phyloP scores from a whole-genome alignment of 1,284 basidiomycete species.

The Austroboletus niveus region DNA sequence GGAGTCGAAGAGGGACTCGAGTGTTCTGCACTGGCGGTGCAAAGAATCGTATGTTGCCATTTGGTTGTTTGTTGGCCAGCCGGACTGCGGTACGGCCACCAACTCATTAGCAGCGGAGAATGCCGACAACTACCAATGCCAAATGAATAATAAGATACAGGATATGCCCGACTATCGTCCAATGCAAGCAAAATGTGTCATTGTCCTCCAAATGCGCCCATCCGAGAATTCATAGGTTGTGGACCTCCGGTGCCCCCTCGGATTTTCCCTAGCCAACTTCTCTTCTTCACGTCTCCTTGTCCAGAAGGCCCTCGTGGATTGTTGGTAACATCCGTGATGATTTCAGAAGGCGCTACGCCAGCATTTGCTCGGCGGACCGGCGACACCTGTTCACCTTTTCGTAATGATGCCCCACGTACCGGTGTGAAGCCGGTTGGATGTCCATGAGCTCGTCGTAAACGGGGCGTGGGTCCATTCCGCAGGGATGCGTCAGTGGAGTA shows the following conservation, averaged over 20 bases:
- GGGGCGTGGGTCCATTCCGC: constrained; percentile 51
- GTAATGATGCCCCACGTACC: constrained; percentile 46
- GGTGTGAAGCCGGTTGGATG: constrained; percentile 72
- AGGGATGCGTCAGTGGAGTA: constrained; percentile 54
- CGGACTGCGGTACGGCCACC: no score
- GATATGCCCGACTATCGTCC: constrained; percentile 6
- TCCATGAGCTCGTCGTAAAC: constrained; percentile 53
- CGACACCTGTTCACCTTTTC: constrained; percentile 43
- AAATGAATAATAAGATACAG: constrained; percentile 9
- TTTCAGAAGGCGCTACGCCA: constrained; percentile 30
- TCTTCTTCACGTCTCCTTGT: constrained; percentile 40
- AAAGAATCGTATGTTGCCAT: constrained; percentile 79
- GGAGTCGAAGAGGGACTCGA: constrained; percentile 87
- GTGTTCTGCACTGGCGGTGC: constrained; percentile 85
- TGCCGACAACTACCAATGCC: constrained; percentile 14
- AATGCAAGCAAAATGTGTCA: constrained; percentile 10
- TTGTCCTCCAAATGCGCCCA: constrained; percentile 30
- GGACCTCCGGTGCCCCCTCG: constrained; percentile 35
- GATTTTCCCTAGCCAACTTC: constrained; percentile 65
- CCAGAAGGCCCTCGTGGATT: constrained; percentile 45
- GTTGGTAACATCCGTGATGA: constrained; percentile 68
- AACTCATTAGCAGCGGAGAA: constrained; percentile 11
- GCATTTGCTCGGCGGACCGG: constrained; percentile 41
- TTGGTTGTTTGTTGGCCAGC: background rate
- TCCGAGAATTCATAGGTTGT: constrained; percentile 27